Base-by-base conservation (phyloP, 1,284 basidiomycete genomes). In the Lentinus polychrous region DNA sequence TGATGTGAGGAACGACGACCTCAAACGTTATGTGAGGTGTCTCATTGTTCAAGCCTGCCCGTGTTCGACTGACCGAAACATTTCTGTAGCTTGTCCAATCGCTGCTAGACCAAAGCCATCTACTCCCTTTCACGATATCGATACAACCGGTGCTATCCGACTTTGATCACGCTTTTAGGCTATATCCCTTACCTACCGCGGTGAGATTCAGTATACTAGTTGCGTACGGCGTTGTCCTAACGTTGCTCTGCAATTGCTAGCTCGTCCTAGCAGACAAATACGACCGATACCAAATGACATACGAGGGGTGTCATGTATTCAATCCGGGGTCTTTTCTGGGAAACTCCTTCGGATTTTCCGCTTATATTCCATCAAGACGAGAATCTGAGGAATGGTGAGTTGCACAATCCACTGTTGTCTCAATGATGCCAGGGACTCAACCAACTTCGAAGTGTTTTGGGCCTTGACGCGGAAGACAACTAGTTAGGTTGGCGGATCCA, bases 301-400 rank as follows among this genome's bases (percentile, higher is more conserved):
- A 99, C 63, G 94, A 95, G 54, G 93, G 92, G 5, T 99, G 96
- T 61, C 95, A 98, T 67, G 96, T 99, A 24, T 94, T 99, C 74
- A 99, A 99, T 65, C 96, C 96, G 0, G 95, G 96, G 11, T 83
- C 84, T 46, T 94, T 94, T 60, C 72, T 92, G 14, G 81, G 86
- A 7, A 86, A 79, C 39, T 76, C 84, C 2, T 86, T 90, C 57
- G 76, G 80, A 14, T 94, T 94, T 70, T 89, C 87, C n/a, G 87
- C 90, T 14, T 95, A 93, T 60, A 88, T 85, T 48, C 92, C 92
- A 5, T 77, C 86, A 2, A 79, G 81, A 56, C 61, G 74, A 32
- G 86, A 85, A 56, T 89, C 87, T 0, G 87, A 90, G 63, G 83
- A 86, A 68, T 88, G 83, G 83, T 84, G 57, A 64, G 72, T 61